Evolutionary conservation across 2,329 filamentous ascomycete species (phyloP), one percentile per base, ranked within the genome.

Genomic region (Phialophora macrospora): DNA sequence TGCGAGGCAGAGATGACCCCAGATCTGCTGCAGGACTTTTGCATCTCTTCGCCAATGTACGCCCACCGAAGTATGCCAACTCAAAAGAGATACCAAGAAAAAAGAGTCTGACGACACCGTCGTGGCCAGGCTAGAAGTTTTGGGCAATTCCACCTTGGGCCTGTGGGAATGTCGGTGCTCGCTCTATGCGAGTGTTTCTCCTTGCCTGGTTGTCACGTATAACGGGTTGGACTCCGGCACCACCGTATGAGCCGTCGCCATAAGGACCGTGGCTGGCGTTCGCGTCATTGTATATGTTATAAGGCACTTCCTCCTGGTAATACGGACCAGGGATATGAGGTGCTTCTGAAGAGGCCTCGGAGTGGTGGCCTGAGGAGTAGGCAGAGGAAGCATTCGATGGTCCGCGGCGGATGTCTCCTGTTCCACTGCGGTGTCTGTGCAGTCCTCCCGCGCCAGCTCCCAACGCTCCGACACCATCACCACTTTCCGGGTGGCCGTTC

Each of bases 371-470:
- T 52, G 87, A 88, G 70, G 93, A 97, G 80, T 98, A 99, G 1
- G 92, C 93, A 0, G 95, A 98, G 0, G 95, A 99, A 5, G 95
- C 95, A 74, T 98, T 98, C 5, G 94, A 98, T 1, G 92, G 89
- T 1, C 95, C 95, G 61, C 95, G 90, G 71, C 90, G 91, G 41
- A 98, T 90, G 71, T 92, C 91, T 28, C 80, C 82, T 56, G 80
- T 83, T 60, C 87, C 84, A 58, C 69, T 68, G 34, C 70, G 66
- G 56, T 69, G 65, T 24, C 66, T 55, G 38, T 34, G 30, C 4
- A 68, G 58, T 28, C 66, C 69, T 26, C 63, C 65, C 2, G 56
- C 64, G 22, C 34, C 63, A 52, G 55, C 60, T 2, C 92, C 92
- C 79, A 97, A 89, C 49, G 89, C 91, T 65, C 78, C 78, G 64